Evolutionary conservation across 106 monocot species (phyloP).

Genomic region (Dendrobium nobile): DNA sequence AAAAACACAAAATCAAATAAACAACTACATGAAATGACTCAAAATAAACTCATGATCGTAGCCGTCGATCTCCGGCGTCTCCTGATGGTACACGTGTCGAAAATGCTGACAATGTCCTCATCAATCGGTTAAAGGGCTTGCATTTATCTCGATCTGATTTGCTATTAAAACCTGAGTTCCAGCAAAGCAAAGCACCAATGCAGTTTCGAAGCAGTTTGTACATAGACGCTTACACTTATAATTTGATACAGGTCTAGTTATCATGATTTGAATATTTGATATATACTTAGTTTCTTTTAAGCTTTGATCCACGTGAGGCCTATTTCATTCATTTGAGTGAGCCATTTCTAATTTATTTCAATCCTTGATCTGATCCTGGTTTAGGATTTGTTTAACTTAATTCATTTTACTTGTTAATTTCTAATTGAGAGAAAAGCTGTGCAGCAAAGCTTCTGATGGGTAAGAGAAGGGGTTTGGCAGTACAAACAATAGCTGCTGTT

Average conservation of each 20-base stretch:
- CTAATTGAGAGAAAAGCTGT: neutral
- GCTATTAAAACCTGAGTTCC: neutral
- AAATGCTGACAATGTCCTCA: too few relatives aligned
- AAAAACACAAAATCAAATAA: too few relatives aligned
- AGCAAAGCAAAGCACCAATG: neutral
- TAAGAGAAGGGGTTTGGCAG: neutral
- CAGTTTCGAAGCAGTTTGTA: neutral
- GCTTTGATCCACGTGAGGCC: neutral
- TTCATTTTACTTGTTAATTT: neutral
- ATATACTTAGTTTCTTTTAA: neutral
- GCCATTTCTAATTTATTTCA: neutral
- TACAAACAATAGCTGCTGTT: neutral
- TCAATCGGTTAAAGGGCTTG: neutral
- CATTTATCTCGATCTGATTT: neutral
- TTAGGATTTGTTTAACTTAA: neutral
- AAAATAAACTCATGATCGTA: too few relatives aligned
- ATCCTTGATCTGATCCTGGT: neutral
- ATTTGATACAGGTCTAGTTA: neutral
- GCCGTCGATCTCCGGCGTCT: too few relatives aligned
- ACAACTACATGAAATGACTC: too few relatives aligned
- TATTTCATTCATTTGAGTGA: neutral
- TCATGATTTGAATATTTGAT: neutral
- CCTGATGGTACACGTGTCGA: too few relatives aligned
- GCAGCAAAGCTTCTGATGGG: neutral
- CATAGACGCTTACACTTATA: neutral